phyloP scores from a whole-genome alignment of 2,329 filamentous ascomycete genomes.

The Colletotrichum kahawae region DNA sequence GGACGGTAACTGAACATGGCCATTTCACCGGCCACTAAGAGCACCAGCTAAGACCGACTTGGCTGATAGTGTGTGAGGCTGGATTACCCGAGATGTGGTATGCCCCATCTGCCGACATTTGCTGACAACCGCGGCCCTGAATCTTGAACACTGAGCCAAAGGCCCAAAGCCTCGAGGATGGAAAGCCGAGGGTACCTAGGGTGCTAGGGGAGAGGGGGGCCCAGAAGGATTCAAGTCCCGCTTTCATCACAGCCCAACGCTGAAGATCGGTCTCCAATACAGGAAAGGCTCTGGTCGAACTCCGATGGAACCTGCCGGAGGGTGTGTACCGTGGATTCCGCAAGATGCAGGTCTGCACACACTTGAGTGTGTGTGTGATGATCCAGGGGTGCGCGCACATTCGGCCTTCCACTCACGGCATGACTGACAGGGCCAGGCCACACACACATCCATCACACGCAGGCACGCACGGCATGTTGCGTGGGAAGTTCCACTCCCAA shows the following conservation, averaged over 20 bases:
- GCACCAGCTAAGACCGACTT: not conserved
- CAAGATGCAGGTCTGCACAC: not conserved
- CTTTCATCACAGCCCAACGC: not conserved
- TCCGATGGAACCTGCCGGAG: not conserved
- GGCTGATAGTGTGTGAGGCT: not conserved
- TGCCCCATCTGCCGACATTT: slow-evolving; percentile 14
- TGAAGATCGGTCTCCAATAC: slow-evolving; percentile 5
- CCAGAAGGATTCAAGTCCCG: not conserved
- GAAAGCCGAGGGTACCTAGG: not conserved
- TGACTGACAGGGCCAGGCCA: not conserved
- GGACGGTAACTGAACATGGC: not conserved
- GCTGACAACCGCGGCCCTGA: not conserved
- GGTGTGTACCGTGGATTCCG: not conserved
- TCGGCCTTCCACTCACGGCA: not conserved
- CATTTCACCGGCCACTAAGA: slow-evolving; percentile 6
- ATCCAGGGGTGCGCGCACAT: not conserved
- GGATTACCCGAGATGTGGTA: slow-evolving; percentile 7
- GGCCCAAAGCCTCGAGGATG: not conserved
- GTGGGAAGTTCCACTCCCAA: not conserved
- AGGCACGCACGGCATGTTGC: not conserved
- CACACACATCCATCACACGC: not conserved
- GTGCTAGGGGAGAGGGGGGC: not conserved
- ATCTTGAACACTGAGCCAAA: not conserved
- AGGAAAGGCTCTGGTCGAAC: not conserved
- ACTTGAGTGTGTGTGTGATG: not conserved